Conservation (phyloP, 495 filamentous ascomycete genomes). For the Aspergillus nanangensis region DNA sequence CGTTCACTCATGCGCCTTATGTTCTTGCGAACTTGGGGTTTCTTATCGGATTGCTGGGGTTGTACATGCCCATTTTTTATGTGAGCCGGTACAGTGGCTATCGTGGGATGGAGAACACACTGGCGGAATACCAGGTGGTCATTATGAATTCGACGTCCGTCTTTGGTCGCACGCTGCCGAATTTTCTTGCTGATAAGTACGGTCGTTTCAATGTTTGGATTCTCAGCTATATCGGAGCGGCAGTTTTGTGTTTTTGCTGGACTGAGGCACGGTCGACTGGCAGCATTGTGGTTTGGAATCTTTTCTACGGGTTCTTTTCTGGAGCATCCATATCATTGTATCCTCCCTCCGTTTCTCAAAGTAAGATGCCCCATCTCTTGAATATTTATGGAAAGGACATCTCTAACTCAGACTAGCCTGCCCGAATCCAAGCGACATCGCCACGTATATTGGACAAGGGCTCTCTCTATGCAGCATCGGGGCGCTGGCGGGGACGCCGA, state of each 20-base stretch:
- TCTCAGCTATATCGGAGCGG: conserved; percentile 4
- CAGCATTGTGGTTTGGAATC: conserved; percentile 45
- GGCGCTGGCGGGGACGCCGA: conserved; percentile 20
- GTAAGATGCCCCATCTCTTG: not conserved
- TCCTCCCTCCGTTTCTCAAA: conserved; percentile 11
- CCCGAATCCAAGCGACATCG: conserved; percentile 36
- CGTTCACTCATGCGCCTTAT: conserved; percentile 10
- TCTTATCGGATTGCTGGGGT: conserved; percentile 10
- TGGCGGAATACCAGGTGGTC: conserved; percentile 13
- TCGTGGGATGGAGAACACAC: conserved; percentile 7
- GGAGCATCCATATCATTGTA: conserved; percentile 48
- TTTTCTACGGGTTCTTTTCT: conserved; percentile 53
- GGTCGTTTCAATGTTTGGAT: conserved; percentile 18
- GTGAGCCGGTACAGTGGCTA: conserved; percentile 10
- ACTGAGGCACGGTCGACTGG: conserved; percentile 37
- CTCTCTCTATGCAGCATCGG: conserved; percentile 10
- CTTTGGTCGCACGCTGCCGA: conserved; percentile 16
- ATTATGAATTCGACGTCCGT: conserved; percentile 20
- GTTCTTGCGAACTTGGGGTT: conserved; percentile 8
- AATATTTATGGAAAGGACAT: not conserved
- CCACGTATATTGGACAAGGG: conserved; percentile 35
- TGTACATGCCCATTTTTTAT: conserved; percentile 21
- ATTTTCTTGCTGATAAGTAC: conserved; percentile 15
- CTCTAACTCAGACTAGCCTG: not conserved
- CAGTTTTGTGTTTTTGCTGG: conserved; percentile 32